Base-by-base conservation (phyloP, 768 basidiomycete genomes). In the Amanita pallidorosea region DNA sequence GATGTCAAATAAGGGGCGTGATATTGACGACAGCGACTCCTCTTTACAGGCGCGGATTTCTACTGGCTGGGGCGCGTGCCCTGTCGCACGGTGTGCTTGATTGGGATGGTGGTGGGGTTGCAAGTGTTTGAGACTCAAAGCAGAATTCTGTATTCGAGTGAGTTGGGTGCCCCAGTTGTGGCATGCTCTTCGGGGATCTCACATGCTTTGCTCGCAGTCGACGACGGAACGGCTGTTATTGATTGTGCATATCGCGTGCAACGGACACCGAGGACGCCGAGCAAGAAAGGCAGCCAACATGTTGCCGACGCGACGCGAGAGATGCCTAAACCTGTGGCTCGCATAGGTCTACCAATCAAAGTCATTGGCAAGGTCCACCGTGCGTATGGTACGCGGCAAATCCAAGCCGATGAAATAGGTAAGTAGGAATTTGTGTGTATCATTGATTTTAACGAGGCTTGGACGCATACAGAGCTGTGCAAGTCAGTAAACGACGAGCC, bases 31-130 rank as follows among this genome's bases (percentile, higher is more conserved):
- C 11, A 1, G 13, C 25, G n/a, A 9, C 40, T 33, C 40, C 41
- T 45, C 25, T 45, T 35, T 47, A 31, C 55, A 81, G 83, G 67
- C 8, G 56, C 61, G 33, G 82, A 86, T 51, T 85, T 80, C 55
- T 88, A 73, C 61, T 83, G 83, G 83, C 65, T 90, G 12, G 83
- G 84, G 8, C 66, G 79, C 15, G 70, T 83, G 1, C 88, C 88
- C 3, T 88, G 85, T 62, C 70, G 86, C 12, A 77, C 65, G 2
- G 80, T 85, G 15, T 62, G 67, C 34, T 59, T 88, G 2, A 71
- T 82, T 15, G 88, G 81, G 1, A 61, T 87, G 47, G 64, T 88
- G 3, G 80, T 88, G 1, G 85, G 79, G 2, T 63, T 85, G 6
- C 72, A 76, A 42, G 63, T 69, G 0, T 81, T 77, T 53, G 85